These are phyloP conservation scores for Pleurotus platypus DNA, from an alignment of 768 basidiomycete species.

Conservation along the genomic window DNA sequence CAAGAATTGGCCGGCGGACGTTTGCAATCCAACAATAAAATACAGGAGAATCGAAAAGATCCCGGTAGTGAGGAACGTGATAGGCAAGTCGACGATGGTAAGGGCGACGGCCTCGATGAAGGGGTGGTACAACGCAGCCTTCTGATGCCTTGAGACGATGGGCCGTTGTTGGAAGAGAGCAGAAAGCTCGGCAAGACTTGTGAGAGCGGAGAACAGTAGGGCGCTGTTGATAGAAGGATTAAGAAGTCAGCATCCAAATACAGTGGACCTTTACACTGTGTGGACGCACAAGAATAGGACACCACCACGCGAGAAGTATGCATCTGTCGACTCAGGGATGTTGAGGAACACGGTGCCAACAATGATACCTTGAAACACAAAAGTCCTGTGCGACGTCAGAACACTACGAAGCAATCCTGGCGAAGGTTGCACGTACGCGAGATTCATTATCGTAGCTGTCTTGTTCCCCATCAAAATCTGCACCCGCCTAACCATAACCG, in stretches of 20 bases:
- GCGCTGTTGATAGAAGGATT: constrained; percentile 30
- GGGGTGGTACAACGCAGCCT: constrained; percentile 47
- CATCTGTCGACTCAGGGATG: constrained; percentile 48
- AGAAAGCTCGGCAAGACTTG: constrained; percentile 61
- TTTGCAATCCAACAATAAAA: constrained; percentile 47
- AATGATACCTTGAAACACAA: constrained; percentile 45
- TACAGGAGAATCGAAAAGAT: constrained; percentile 40
- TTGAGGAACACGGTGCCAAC: constrained; percentile 66
- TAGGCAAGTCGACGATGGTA: constrained; percentile 43
- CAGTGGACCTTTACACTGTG: not conserved
- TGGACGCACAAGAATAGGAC: constrained; percentile 68
- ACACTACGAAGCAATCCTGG: not conserved
- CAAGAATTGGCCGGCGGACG: constrained; percentile 48
- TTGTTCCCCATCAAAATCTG: constrained; percentile 42
- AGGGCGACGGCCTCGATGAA: constrained; percentile 43
- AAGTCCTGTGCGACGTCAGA: constrained; percentile 33
- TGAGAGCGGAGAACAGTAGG: constrained; percentile 18
- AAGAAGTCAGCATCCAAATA: not conserved
- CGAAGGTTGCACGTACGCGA: constrained; percentile 20
- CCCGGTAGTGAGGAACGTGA: constrained; percentile 29
- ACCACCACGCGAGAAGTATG: constrained; percentile 76
- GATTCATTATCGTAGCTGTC: constrained; percentile 30
- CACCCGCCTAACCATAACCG: constrained; percentile 39
- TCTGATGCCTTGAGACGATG: constrained; percentile 39
- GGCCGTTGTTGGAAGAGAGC: constrained; percentile 42